Evolutionary conservation across 2,329 filamentous ascomycete genomes (phyloP).

Genomic region (Cladosporium sp.): DNA sequence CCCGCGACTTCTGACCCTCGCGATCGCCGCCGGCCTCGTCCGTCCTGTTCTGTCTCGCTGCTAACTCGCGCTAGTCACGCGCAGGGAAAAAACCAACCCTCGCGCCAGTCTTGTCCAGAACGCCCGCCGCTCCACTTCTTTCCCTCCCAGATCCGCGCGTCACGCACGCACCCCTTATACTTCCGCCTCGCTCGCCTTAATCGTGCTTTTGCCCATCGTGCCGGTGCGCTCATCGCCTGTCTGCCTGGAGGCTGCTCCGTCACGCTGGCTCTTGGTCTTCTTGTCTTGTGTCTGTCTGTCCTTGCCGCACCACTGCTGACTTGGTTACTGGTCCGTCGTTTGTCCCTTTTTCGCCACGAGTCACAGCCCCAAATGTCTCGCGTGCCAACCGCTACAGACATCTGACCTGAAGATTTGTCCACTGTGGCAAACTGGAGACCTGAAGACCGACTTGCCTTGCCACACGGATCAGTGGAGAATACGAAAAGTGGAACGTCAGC

Average conservation of each 20-base stretch:
- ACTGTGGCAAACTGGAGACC: neutral
- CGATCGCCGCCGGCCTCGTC: conserved; percentile 15
- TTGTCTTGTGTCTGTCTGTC: neutral
- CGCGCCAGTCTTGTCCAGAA: conserved; percentile 17
- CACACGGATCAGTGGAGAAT: neutral
- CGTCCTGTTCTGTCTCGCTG: conserved; percentile 5
- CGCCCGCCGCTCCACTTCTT: conserved; percentile 13
- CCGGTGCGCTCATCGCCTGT: conserved; percentile 1
- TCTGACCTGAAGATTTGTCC: neutral
- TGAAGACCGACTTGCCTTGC: neutral
- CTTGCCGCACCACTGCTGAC: neutral
- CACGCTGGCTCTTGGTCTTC: too few species aligned
- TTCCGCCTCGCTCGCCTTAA: conserved; percentile 19
- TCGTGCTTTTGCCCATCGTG: conserved; percentile 8
- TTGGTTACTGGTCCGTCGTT: neutral
- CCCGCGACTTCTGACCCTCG: conserved; percentile 13
- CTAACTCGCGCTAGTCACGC: conserved; percentile 16
- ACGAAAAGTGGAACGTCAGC: conserved; percentile 9
- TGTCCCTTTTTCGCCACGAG: conserved; percentile 1
- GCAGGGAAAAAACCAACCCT: conserved; percentile 15
- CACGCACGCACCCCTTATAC: conserved; percentile 15
- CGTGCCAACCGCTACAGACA: conserved; percentile 1
- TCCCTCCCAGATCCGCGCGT: conserved; percentile 1
- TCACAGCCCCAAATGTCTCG: conserved; percentile 11
- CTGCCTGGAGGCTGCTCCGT: neutral